phyloP scores from a whole-genome alignment of 2,329 filamentous ascomycete genomes.

The Diaporthe eres region DNA sequence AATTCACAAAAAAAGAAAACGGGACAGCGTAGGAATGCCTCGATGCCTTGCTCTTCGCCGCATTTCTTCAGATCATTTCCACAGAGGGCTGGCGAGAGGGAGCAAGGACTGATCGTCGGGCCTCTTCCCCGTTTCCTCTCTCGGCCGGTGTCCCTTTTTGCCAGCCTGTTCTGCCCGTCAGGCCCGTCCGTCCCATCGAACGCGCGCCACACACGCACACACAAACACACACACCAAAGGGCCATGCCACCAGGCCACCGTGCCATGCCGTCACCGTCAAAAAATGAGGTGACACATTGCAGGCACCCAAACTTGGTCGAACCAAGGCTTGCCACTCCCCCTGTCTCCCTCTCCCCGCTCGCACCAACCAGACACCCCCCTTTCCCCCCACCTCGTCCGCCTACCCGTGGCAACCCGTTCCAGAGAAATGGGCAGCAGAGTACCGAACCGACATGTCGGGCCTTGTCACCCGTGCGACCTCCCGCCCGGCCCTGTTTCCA shows the following conservation, averaged over 20 bases:
- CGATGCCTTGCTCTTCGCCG: conserved; percentile 9
- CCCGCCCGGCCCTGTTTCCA: conserved; percentile 1
- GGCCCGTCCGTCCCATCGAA: conserved; percentile 5
- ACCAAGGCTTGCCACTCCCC: not conserved
- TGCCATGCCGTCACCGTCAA: conserved; percentile 26
- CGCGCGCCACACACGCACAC: not conserved
- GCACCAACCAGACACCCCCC: not conserved
- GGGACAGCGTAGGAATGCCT: not conserved
- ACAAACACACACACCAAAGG: not conserved
- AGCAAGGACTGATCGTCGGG: conserved; percentile 10
- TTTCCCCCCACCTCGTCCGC: not conserved
- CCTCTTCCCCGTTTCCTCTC: not conserved
- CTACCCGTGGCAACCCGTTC: conserved; percentile 15
- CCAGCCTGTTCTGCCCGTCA: not conserved
- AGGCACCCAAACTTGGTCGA: conserved; percentile 13
- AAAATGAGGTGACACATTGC: conserved; percentile 19
- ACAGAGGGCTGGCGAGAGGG: conserved; percentile 1
- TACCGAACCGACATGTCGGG: conserved; percentile 27
- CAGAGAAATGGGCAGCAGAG: conserved; percentile 13
- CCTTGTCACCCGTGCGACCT: not conserved
- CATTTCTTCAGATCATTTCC: not conserved
- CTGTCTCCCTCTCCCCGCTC: not conserved
- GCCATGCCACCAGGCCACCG: not conserved
- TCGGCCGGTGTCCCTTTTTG: not conserved
- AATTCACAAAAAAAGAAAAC: conserved; percentile 23